phyloP scores from a whole-genome alignment of 1,284 basidiomycete genomes.

The Golubevia sp. region DNA sequence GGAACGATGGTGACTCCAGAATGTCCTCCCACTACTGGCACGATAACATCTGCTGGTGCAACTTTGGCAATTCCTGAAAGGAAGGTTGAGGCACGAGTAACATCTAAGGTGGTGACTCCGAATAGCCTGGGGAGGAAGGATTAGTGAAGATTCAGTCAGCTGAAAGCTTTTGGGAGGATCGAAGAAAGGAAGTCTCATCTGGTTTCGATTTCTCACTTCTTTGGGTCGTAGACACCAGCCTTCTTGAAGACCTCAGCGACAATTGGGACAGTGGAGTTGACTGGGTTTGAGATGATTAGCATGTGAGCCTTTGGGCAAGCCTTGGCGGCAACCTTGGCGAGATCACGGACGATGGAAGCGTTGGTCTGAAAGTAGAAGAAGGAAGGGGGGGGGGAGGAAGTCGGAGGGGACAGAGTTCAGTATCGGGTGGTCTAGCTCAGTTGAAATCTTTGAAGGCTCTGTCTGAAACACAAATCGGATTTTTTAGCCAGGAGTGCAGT shows the following conservation, averaged over 20 bases:
- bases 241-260: slow-evolving; percentile 91
- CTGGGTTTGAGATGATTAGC: slow-evolving; percentile 85
- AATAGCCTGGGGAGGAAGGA: slow-evolving; percentile 52
- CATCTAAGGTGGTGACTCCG: slow-evolving; percentile 95
- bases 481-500: neutral
- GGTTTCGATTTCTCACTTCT: slow-evolving; percentile 23
- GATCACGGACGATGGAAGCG: slow-evolving; percentile 93
- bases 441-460: neutral
- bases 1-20: slow-evolving; percentile 96
- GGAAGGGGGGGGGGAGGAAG: neutral
- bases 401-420: neutral
- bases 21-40: slow-evolving; percentile 95
- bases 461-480: neutral
- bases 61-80: slow-evolving; percentile 71
- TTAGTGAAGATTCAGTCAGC: neutral
- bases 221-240: slow-evolving; percentile 89
- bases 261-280: slow-evolving; percentile 89
- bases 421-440: neutral
- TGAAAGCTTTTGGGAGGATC: neutral
- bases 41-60: slow-evolving; percentile 70
- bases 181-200: slow-evolving; percentile 1
- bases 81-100: slow-evolving; percentile 93
- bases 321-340: slow-evolving; percentile 84
- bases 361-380: slow-evolving; percentile 70
- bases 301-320: slow-evolving; percentile 87